These are phyloP conservation scores for Lipomyces japonicus DNA, from an alignment of 805 yeast species.

Conservation along the genomic window DNA sequence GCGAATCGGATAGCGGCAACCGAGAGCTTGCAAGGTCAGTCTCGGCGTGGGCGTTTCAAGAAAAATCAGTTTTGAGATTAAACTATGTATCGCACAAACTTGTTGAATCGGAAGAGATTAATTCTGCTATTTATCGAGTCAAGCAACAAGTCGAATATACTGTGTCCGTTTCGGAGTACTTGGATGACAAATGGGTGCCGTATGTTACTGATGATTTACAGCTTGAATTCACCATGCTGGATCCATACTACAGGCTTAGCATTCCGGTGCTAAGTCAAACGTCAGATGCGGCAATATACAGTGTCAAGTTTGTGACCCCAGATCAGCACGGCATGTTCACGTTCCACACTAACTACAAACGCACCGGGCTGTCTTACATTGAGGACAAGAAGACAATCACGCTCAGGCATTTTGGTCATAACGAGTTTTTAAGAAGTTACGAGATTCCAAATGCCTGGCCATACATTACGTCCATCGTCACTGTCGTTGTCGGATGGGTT, in stretches of 20 bases:
- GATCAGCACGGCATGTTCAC: conserved; percentile 98
- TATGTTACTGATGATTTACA: conserved; percentile 62
- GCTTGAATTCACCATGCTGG: conserved; percentile 82
- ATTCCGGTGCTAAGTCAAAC: conserved; percentile 46
- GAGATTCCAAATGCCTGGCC: conserved; percentile 92
- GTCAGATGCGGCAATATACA: conserved; percentile 43
- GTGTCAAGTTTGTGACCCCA: conserved; percentile 64
- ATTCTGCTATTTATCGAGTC: conserved; percentile 56
- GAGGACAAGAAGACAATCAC: conserved; percentile 67
- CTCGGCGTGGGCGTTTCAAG: conserved; percentile 70
- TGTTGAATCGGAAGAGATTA: conserved; percentile 33
- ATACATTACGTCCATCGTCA: conserved; percentile 64
- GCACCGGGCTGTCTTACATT: conserved; percentile 70
- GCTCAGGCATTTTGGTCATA: conserved; percentile 90
- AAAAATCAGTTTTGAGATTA: conserved; percentile 58
- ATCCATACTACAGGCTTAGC: conserved; percentile 86
- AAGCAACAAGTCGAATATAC: conserved; percentile 62
- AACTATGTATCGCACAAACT: conserved; percentile 54
- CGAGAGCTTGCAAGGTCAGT: conserved; percentile 46
- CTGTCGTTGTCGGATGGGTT: conserved; percentile 75
- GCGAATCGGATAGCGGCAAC: conserved; percentile 32
- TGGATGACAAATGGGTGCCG: conserved; percentile 65
- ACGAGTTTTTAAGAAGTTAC: conserved; percentile 91
- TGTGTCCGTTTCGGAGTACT: conserved; percentile 44
- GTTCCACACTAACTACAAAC: conserved; percentile 69